phyloP scores from a whole-genome alignment of 2,329 filamentous ascomycete species.

The Didymella pomorum region DNA sequence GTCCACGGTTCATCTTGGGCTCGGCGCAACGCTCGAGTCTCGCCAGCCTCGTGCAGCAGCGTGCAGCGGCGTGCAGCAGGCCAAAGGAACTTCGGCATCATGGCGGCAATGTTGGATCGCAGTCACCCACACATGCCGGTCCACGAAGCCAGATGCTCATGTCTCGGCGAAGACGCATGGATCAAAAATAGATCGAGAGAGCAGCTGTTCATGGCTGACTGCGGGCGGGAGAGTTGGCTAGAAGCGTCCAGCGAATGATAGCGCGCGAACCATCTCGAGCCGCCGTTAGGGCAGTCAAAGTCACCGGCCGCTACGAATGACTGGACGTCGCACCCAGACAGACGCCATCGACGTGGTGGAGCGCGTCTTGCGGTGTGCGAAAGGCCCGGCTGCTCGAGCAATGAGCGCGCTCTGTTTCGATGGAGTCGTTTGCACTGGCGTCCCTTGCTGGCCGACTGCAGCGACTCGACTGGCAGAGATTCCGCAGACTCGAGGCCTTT shows the following conservation, averaged over 20 bases:
- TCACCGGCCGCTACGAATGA: constrained; percentile 30
- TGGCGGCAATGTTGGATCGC: constrained; percentile 14
- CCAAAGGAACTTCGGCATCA: not conserved
- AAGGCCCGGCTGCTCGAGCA: constrained; percentile 30
- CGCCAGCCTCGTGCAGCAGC: constrained; percentile 11
- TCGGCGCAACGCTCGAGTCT: constrained; percentile 21
- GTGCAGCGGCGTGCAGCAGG: constrained; percentile 9
- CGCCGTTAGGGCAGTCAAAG: constrained; percentile 30
- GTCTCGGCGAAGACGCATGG: constrained; percentile 15
- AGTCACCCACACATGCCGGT: constrained; percentile 4
- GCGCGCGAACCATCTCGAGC: constrained; percentile 17
- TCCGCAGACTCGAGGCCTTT: not conserved
- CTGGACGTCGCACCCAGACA: constrained; percentile 30
- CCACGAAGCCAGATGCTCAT: constrained; percentile 9
- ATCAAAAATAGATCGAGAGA: constrained; percentile 34
- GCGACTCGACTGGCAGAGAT: not conserved
- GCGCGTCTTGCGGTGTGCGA: constrained; percentile 38
- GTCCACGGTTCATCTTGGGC: constrained; percentile 8
- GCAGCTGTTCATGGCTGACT: constrained; percentile 33
- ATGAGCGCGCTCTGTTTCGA: constrained; percentile 31
- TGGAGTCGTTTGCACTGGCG: constrained; percentile 18
- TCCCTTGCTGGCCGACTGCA: constrained; percentile 22
- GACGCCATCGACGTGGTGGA: constrained; percentile 37
- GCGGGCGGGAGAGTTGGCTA: constrained; percentile 20
- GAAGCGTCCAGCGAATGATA: constrained; percentile 23